Percentiles rank a stretch among this genome's conserved stretches.
Conservation (phyloP, 176 grass and related monocot genomes). For the Paspalum notatum region DNA sequence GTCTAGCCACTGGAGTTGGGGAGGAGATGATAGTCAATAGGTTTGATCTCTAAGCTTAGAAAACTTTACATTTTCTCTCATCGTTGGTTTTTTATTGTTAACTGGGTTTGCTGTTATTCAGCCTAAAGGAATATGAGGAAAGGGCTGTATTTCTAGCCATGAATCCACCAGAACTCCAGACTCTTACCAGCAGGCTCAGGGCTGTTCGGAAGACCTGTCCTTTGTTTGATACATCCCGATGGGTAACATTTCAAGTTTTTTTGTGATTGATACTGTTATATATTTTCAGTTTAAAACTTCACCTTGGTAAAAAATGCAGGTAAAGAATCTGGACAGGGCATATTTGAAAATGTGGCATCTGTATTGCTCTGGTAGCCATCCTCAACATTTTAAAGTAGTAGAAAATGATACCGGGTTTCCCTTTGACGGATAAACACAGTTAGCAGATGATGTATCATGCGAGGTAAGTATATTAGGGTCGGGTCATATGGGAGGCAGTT, state of each 20-base stretch:
- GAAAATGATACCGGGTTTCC: not conserved
- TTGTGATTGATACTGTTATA: not conserved
- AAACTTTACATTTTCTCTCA: not conserved
- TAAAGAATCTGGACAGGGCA: slow-evolving; percentile 12
- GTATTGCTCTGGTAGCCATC: not conserved
- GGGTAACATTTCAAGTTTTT: not conserved
- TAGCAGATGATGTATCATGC: slow-evolving; percentile 3
- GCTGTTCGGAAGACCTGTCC: slow-evolving; percentile 13
- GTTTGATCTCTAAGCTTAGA: not conserved
- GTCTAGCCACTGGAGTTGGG: slow-evolving; percentile 9
- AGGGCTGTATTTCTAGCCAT: not conserved
- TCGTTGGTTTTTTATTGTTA: not conserved
- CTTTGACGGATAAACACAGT: slow-evolving; percentile 18
- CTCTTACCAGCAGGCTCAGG: slow-evolving; percentile 1
- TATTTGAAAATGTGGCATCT: slow-evolving; percentile 17
- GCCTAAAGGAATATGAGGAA: slow-evolving; percentile 13
- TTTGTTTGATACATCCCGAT: slow-evolving; percentile 27
- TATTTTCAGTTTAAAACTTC: not conserved
- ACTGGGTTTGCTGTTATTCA: not conserved
- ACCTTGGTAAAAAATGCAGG: not conserved
- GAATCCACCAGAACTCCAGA: not conserved
- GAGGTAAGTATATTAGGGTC: slow-evolving; percentile 26
- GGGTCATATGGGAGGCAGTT: slow-evolving; percentile 10
- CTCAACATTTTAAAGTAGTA: slow-evolving; percentile 15
- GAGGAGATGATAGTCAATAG: slow-evolving; percentile 7